Percentiles rank a stretch among this genome's conserved stretches.
Conservation (phyloP, 73 alveolate species). For the Paramecium biaurelia region DNA sequence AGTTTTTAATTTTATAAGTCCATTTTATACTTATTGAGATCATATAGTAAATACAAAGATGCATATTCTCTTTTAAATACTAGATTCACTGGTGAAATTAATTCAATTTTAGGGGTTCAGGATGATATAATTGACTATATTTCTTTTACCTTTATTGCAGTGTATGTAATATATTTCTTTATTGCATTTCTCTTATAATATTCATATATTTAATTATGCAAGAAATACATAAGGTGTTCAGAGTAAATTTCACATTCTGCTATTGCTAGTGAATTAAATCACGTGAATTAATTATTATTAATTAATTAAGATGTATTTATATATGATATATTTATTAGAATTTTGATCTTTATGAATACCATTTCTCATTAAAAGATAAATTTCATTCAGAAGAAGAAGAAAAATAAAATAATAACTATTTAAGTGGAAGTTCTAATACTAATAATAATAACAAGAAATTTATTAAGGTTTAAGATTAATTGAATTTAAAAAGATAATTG, state of each 20-base stretch:
- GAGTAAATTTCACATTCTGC: slow-evolving; percentile 19
- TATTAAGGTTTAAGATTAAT: neutral
- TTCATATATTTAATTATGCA: slow-evolving; percentile 11
- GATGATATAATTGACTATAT: neutral
- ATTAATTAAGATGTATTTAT: neutral
- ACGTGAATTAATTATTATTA: neutral
- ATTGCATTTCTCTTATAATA: neutral
- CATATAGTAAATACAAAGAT: neutral
- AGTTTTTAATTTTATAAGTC: neutral
- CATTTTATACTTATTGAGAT: neutral
- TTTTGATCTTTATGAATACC: slow-evolving; percentile 23
- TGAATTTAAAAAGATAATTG: neutral
- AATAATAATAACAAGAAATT: neutral
- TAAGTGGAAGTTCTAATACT: neutral
- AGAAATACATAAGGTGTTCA: slow-evolving; percentile 24
- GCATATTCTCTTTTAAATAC: neutral
- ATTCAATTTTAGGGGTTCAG: neutral
- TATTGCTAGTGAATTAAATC: neutral
- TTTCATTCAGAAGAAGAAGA: neutral
- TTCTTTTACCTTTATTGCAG: neutral
- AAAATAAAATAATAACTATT: neutral
- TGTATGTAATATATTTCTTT: neutral
- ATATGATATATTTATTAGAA: neutral
- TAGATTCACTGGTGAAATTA: neutral
- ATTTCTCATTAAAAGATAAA: slow-evolving; percentile 21